phyloP scores from a whole-genome alignment of 495 filamentous ascomycete genomes.

The Talaromyces wortmannii region DNA sequence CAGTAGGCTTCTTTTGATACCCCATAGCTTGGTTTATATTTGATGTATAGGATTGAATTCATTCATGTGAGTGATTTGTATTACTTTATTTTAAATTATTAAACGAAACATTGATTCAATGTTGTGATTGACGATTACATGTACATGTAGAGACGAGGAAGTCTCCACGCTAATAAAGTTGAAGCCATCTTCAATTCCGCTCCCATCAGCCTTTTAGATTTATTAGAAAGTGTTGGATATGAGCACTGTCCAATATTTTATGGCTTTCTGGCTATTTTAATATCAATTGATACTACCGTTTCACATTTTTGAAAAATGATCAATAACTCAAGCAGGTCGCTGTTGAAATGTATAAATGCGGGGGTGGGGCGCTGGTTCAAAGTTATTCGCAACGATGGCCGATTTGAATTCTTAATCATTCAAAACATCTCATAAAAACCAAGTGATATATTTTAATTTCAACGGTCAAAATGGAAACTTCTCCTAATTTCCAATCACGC shows the following conservation, averaged over 20 bases:
- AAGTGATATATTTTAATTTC: too few species aligned
- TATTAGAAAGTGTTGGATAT: too few species aligned
- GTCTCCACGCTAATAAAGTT: too few species aligned
- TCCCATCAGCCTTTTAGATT: too few species aligned
- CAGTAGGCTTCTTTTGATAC: constrained; percentile 3
- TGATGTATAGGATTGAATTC: constrained; percentile 2
- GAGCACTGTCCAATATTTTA: too few species aligned
- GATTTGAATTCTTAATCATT: not conserved
- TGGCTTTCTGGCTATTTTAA: too few species aligned
- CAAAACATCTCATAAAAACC: not conserved
- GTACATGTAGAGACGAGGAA: too few species aligned
- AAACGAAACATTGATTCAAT: too few species aligned
- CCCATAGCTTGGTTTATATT: constrained; percentile 6
- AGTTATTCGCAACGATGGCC: not conserved
- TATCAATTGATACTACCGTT: too few species aligned
- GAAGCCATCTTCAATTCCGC: too few species aligned
- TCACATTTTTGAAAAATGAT: not conserved
- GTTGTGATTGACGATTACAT: too few species aligned
- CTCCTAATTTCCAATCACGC: constrained; percentile 1
- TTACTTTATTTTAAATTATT: not conserved
- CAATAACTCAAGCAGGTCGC: not conserved
- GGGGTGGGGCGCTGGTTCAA: not conserved
- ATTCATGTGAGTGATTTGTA: not conserved
- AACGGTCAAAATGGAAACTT: not conserved
- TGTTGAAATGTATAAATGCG: not conserved